Evolutionary conservation across 805 yeast species (phyloP), one percentile per base, ranked within the genome.

Genomic region (Candida schatavii): DNA sequence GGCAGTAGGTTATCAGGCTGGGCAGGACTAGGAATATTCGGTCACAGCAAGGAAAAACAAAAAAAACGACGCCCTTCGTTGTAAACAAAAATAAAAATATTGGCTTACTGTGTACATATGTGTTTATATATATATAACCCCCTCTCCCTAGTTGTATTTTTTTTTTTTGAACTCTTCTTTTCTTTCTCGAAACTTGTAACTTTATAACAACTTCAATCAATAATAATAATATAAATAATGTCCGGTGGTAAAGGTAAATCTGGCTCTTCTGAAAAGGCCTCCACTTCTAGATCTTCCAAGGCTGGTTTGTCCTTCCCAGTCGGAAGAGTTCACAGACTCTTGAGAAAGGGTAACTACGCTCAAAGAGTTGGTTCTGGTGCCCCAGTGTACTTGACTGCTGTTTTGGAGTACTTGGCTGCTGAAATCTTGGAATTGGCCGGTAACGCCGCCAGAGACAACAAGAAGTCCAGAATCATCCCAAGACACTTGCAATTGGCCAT

Each of bases 351-450:
- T 49, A 70, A 70, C 63, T 70, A 70, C 62, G 76, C 75, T 48
- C 75, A 70, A 61, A 68, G 76, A 68, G 72, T 70, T 51, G 76
- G 76, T 59, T 69, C 74, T 46, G 76, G 76, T 66, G 76, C 76
- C 47, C 76, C 76, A 56, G 76, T 70, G 40, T 70, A 70, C 65
- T 68, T 70, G 57, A 70, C 76, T 49, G 68, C 76, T 37, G 76
- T 70, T 40, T 68, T 70, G 57, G 76, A 70, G 60, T 70, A 70
- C 61, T 70, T 70, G 60, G 64, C 74, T 43, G 76, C 76, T 46
- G 76, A 70, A 68, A 70, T 70, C 51, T 70, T 70, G 57, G 76
- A 70, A 62, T 70, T 70, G 61, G 75, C 76, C 45, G 76, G 76
- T 66, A 70, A 70, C 61, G 76, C 76, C 42, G 76, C 76, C 47